These are phyloP conservation scores for Kluyveromyces dobzhanskii DNA, from an alignment of 805 yeast genomes.

Conservation along the genomic window DNA sequence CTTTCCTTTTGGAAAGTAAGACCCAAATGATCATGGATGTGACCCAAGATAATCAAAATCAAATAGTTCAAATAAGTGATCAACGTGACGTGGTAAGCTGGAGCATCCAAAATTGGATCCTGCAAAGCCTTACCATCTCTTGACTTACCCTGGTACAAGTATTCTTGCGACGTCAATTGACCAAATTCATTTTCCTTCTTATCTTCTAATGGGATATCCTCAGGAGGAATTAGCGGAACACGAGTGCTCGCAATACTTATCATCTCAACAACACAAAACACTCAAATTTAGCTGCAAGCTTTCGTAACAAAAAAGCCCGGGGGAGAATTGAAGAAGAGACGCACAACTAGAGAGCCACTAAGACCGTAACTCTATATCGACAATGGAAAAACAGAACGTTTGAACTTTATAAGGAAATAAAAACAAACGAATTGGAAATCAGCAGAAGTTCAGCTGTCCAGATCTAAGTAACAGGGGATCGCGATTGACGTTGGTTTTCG, in stretches of 20 bases:
- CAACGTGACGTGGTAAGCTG: constrained; percentile 71
- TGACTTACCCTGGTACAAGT: constrained; percentile 53
- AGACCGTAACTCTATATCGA: no score
- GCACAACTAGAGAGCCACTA: no score
- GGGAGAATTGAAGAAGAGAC: no score
- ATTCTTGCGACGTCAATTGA: constrained; percentile 51
- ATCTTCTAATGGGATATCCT: constrained; percentile 29
- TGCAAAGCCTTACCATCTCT: constrained; percentile 49
- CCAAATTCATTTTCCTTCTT: constrained; percentile 66
- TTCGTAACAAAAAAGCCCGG: no score
- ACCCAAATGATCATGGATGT: constrained; percentile 82
- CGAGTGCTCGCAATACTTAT: constrained; percentile 12
- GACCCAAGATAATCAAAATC: constrained; percentile 80
- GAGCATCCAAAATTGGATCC: constrained; percentile 67
- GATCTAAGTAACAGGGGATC: no score
- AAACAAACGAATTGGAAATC: no score
- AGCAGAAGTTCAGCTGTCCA: no score
- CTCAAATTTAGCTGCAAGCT: no score
- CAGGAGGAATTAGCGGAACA: constrained; percentile 31
- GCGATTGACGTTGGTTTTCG: no score
- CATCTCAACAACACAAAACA: constrained; percentile 1
- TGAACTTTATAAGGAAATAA: no score
- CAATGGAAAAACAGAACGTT: no score
- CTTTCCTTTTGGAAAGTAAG: constrained; percentile 58
- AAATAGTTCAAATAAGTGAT: constrained; percentile 82